Evolutionary conservation across 2,329 filamentous ascomycete species (phyloP), one percentile per base, ranked within the genome.

Genomic region (Fusarium sp.): DNA sequence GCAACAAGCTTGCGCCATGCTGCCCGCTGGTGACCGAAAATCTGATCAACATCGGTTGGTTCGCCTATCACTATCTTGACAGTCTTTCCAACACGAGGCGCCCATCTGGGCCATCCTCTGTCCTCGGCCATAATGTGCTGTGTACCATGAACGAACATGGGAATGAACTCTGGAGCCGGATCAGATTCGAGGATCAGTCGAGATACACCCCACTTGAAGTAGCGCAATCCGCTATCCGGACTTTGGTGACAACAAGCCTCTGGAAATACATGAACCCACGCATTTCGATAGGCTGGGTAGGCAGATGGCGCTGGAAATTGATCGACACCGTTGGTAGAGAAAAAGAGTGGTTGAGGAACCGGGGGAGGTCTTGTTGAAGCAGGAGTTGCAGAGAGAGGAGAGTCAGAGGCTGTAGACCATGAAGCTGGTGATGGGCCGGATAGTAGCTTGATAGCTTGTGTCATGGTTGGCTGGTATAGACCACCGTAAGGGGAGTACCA

Each of bases 131-230:
- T 98, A 74, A 97, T 86, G 65, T 92, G 84, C 79, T 98, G 93
- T 20, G 93, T 93, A 33, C 96, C 96, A 77, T 98, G 94, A 54
- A 98, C 92, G 86, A 97, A 99, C 83, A 99, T 95, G 46, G 96
- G 94, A 39, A 99, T 88, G 25, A 99, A 88, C 74, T 97, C 93
- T 0, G 96, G 96, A 70, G 93, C 91, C 6, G 94, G 94, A 53
- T 95, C 93, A 50, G 92, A 90, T 81, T 99, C 96, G 50, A 99
- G 89, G 64, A 99, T 96, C 64, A 98, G 87, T 4, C 96, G 90
- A 11, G 95, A 94, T 4, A 98, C 87, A 2, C 96, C 96, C 96
- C 96, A 99, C 84, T 97, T 98, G 89, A 98, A 98, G 83, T 99
- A 99, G 35, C 96, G 92, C 86, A 98, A 91, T 12, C 91, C 90